Evolutionary conservation across 352 stramenopile genomes (phyloP).

Genomic region (Aphanomyces stellatus): DNA sequence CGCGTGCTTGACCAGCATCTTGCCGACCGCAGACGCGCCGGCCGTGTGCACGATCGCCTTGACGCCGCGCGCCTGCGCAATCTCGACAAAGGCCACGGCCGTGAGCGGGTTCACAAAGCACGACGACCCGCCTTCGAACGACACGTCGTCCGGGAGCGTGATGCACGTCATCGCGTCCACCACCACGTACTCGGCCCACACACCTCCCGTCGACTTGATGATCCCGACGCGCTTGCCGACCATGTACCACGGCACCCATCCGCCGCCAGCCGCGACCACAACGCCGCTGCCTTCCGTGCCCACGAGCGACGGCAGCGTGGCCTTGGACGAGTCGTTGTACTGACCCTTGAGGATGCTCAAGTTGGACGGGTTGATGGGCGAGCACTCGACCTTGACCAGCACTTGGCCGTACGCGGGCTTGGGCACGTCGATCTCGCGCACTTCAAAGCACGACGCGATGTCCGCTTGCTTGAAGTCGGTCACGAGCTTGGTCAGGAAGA

Average conservation of each 20-base stretch:
- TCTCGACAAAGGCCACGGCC: constrained; percentile 24
- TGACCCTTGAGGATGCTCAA: constrained; percentile 6
- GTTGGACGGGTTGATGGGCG: constrained; percentile 26
- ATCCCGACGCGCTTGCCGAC: constrained; percentile 18
- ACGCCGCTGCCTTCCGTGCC: constrained; percentile 23
- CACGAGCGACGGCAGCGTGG: constrained; percentile 1
- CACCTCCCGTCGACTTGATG: constrained; percentile 3
- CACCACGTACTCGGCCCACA: constrained; percentile 26
- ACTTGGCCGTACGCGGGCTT: constrained; percentile 20
- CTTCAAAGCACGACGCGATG: constrained; percentile 14
- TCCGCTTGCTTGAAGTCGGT: constrained; percentile 18
- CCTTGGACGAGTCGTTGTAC: background rate
- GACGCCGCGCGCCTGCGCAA: constrained; percentile 16
- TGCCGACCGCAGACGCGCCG: constrained; percentile 22
- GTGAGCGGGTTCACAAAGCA: constrained; percentile 26
- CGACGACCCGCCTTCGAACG: constrained; percentile 20
- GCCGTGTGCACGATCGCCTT: constrained; percentile 27
- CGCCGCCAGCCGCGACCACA: constrained; percentile 21
- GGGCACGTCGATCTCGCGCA: constrained; percentile 22
- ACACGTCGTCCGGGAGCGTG: constrained; percentile 14
- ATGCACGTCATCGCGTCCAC: background rate
- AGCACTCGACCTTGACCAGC: constrained; percentile 24
- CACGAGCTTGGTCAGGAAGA: constrained; percentile 17
- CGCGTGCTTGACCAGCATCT: constrained; percentile 22
- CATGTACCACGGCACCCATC: constrained; percentile 9